phyloP scores from a whole-genome alignment of 202 grass and related monocot genomes.

The Bolboschoenoplectus hybrid region DNA sequence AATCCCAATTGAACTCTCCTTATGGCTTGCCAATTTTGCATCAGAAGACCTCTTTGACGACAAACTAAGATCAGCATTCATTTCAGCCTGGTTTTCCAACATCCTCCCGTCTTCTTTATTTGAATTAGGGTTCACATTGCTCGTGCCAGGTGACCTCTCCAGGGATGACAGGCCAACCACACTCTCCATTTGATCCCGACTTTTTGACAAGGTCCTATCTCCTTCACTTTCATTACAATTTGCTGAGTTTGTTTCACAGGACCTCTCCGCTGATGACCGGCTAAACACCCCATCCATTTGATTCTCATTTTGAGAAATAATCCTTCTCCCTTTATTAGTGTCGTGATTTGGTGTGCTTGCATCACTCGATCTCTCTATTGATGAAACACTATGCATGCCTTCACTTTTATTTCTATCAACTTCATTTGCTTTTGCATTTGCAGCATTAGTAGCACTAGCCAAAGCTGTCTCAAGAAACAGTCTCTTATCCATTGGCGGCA shows the following conservation, averaged over 20 bases:
- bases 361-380: slow-evolving; percentile 8
- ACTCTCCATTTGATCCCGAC: slow-evolving; percentile 1
- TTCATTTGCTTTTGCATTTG: slow-evolving; percentile 22
- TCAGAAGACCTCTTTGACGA: slow-evolving; percentile 22
- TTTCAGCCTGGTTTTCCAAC: not conserved
- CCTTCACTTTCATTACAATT: slow-evolving; percentile 20
- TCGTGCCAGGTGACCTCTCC: slow-evolving; percentile 11
- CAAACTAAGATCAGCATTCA: not conserved
- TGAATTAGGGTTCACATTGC: not conserved
- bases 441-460: slow-evolving; percentile 24
- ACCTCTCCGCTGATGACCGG: not conserved
- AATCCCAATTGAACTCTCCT: slow-evolving; percentile 22
- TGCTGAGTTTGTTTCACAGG: slow-evolving; percentile 15
- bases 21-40: not conserved
- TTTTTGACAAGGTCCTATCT: slow-evolving; percentile 22
- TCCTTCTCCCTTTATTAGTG: not conserved
- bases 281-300: slow-evolving; percentile 6
- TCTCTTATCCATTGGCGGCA: slow-evolving; percentile 23
- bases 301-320: not conserved
- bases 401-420: slow-evolving; percentile 4
- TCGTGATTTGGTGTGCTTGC: not conserved
- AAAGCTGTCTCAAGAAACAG: slow-evolving; percentile 27
- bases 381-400: not conserved
- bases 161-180: slow-evolving; percentile 9
- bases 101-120: slow-evolving; percentile 9